Base-by-base conservation (phyloP, 2,329 filamentous ascomycete genomes). In the Trichothecium roseum region DNA sequence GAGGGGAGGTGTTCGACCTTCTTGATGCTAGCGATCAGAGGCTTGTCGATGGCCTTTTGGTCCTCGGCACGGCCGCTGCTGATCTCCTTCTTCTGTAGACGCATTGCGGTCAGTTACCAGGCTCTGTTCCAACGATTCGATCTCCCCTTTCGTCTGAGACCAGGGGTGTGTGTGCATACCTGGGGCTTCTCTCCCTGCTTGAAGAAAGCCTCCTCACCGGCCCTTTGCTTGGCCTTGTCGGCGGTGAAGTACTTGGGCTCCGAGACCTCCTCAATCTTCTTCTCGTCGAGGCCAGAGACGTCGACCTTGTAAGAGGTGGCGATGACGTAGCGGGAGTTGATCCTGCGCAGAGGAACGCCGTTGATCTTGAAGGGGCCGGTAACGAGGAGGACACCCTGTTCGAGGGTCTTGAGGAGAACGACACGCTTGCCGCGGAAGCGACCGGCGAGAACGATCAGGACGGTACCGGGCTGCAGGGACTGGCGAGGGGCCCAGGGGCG, bases 301-400 rank as follows among this genome's bases (percentile, higher is more conserved):
- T 89, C 81, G 59, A 94, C 75, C 69, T 81, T 84, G 63, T 81
- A 79, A 56, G 81, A 86, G 58, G 85, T 93, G 60, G 84, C 85
- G 64, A 93, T 93, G 62, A 93, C 85, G 70, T 91, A 93, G 69
- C 84, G 81, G 63, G 85, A 74, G 74, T 93, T 93, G 64, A 93
- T 84, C 66, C 84, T 80, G 71, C 91, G 83, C 60, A 98, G 82
- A 54, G 91, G 91, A 51, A 98, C 91, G 68, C 91, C 91, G 75
- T 98, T 98, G 74, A 98, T 83, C 83, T 96, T 98, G 84, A 96
- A 98, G 64, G 91, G 91, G 58, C 91, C 91, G 63, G 91, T 98
- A 59, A 98, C 87, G 65, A 98, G 86, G 66, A 98, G 87, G 51
- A 95, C 86, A 72, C 91, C 91, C 74, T 95, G 86, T 62, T 85